A percentile compares a stretch with the other conserved stretches of the same genome.
Evolutionary conservation across 768 basidiomycete genomes (phyloP).

Genomic region (Leccinum pellstonianum): DNA sequence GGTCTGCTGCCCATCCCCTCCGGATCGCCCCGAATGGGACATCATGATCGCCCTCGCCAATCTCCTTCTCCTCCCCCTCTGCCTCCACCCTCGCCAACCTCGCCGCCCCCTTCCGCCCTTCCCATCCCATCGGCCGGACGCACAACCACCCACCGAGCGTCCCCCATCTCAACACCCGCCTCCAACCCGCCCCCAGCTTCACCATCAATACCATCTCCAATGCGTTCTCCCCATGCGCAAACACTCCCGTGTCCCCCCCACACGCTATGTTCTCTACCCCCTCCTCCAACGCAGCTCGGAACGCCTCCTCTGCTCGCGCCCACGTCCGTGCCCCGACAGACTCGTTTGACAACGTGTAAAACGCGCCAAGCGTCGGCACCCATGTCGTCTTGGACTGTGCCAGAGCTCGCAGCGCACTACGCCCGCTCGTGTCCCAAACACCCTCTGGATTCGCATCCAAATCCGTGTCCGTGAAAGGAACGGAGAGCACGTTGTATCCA

Average conservation of each 20-base stretch:
- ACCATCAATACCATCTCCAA: constrained; percentile 64
- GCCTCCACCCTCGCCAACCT: constrained; percentile 28
- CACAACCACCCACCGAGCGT: constrained; percentile 61
- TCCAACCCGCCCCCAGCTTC: constrained; percentile 51
- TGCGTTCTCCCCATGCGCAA: constrained; percentile 59
- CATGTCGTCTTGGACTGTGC: constrained; percentile 39
- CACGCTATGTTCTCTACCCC: constrained; percentile 52
- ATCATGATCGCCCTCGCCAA: constrained; percentile 19
- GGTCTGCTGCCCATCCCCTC: constrained; percentile 56
- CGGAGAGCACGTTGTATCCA: constrained; percentile 34
- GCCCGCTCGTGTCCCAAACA: constrained; percentile 9
- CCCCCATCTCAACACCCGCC: constrained; percentile 53
- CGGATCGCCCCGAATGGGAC: constrained; percentile 55
- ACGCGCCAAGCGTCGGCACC: constrained; percentile 60
- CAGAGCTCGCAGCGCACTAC: constrained; percentile 18
- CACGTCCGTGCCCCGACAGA: constrained; percentile 28
- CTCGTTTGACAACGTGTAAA: constrained; percentile 34
- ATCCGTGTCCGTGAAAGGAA: neutral
- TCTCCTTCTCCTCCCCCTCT: constrained; percentile 20
- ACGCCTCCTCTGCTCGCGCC: constrained; percentile 39
- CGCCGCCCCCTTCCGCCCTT: constrained; percentile 30
- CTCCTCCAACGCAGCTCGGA: constrained; percentile 43
- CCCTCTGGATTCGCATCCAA: neutral
- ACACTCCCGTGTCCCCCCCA: constrained; percentile 66
- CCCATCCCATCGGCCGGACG: constrained; percentile 48